Evolutionary conservation across 768 basidiomycete species (phyloP), one percentile per base, ranked within the genome.

Genomic region (Piloderma croceum): DNA sequence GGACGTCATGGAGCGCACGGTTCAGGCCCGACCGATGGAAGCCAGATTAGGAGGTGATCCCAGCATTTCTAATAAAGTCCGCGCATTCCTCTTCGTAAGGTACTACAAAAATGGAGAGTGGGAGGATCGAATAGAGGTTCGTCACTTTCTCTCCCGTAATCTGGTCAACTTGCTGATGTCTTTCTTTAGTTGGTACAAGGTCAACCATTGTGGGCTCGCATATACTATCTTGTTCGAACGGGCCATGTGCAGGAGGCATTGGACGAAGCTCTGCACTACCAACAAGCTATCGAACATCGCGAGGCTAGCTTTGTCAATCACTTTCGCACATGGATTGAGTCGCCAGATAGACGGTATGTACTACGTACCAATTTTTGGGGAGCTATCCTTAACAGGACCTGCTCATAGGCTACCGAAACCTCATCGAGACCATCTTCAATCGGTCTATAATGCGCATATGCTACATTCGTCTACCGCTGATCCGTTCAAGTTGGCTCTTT

Each of bases 401-500:
- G 39, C 9, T 24, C 20, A 34, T 39, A 87, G 85, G 38, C 60
- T 90, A 27, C 77, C 86, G 4, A 83, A 80, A 62, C 68, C 75
- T 0, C 78, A 85, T 49, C 74, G 83, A 4, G 90, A 93, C 51
- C 83, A 90, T 41, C 71, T 98, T 3, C 82, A 85, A 49, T 72
- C 80, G 0, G 69, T 81, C 2, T 90, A 88, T 58, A 89, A 89
- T 50, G 79, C 87, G 1, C 89, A 91, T 50, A 89, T 98, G 79
- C 60, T 93, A 24, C 90, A 92, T 59, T 82, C 88, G 4, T 76
- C 85, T 15, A 83, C 82, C 3, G 80, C 81, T 12, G 96, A 98
- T 60, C 93, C 93, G 0, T 98, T 92, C 74, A 98, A 97, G 58
- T 79, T 93, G 39, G 93, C 92, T 0, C 61, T 99, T 23, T 97